Evolutionary conservation across 2,329 filamentous ascomycete species (phyloP).

Genomic region (Calonectria ilicicola): DNA sequence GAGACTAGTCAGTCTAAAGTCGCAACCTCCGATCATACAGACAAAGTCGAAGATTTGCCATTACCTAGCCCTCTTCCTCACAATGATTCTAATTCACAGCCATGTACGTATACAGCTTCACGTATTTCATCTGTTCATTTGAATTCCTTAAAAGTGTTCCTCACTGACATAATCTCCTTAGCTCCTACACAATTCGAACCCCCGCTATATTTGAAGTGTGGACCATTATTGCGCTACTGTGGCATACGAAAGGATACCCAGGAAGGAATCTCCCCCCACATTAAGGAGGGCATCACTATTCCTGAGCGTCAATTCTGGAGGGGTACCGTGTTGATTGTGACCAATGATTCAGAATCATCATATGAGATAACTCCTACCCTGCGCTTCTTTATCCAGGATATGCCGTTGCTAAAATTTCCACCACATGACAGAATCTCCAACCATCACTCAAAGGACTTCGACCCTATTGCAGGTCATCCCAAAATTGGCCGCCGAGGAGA

Average conservation of each 20-base stretch:
- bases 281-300: conserved; percentile 25
- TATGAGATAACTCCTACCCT: conserved; percentile 84
- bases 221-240: conserved; percentile 89
- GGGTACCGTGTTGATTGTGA: conserved; percentile 96
- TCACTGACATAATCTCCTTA: conserved; percentile 38
- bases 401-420: conserved; percentile 84
- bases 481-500: conserved; percentile 77
- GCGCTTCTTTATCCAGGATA: conserved; percentile 87
- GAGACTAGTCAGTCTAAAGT: too few relatives aligned
- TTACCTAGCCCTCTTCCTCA: too few relatives aligned
- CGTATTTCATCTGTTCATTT: too few relatives aligned
- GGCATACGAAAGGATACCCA: conserved; percentile 71
- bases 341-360: conserved; percentile 83
- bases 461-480: too few relatives aligned
- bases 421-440: too few relatives aligned
- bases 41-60: too few relatives aligned
- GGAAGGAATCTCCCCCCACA: conserved; percentile 60
- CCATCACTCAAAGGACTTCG: too few relatives aligned
- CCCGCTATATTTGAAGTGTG: conserved; percentile 86
- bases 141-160: too few relatives aligned
- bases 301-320: conserved; percentile 85
- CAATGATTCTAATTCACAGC: too few relatives aligned
- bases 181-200: conserved; percentile 86
- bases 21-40: too few relatives aligned
- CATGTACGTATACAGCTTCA: too few relatives aligned